These are phyloP conservation scores for Boletus vinaceobasis DNA, from an alignment of 768 basidiomycete species.

Conservation along the genomic window DNA sequence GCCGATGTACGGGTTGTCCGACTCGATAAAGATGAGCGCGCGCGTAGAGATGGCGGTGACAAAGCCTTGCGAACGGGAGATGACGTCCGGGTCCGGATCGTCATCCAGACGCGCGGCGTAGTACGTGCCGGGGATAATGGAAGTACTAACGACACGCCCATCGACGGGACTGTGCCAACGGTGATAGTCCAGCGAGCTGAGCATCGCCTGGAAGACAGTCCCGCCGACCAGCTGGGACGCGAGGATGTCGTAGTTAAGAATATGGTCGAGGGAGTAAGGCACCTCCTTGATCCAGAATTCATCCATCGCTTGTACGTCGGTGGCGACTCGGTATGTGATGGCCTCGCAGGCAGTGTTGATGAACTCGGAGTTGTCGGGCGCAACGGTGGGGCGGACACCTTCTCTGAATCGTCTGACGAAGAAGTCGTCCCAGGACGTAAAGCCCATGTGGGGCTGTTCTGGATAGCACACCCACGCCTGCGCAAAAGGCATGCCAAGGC, in stretches of 20 bases:
- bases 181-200: slow-evolving; percentile 33
- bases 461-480: slow-evolving; percentile 42
- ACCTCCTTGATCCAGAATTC: slow-evolving; percentile 61
- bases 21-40: slow-evolving; percentile 55
- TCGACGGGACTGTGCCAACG: slow-evolving; percentile 56
- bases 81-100: slow-evolving; percentile 25
- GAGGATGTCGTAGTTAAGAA: slow-evolving; percentile 44
- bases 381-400: slow-evolving; percentile 38
- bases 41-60: slow-evolving; percentile 51
- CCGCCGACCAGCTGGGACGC: slow-evolving; percentile 46
- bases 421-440: slow-evolving; percentile 51
- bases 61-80: slow-evolving; percentile 22
- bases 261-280: slow-evolving; percentile 54
- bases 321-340: slow-evolving; percentile 39
- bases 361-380: slow-evolving; percentile 24
- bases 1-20: slow-evolving; percentile 52
- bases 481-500: slow-evolving; percentile 30
- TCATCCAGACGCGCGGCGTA: slow-evolving; percentile 38
- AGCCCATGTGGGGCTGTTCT: slow-evolving; percentile 39
- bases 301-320: slow-evolving; percentile 37
- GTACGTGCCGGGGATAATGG: slow-evolving; percentile 50
- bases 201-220: slow-evolving; percentile 54
- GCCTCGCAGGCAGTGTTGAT: slow-evolving; percentile 56
- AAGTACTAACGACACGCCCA: slow-evolving; percentile 39
- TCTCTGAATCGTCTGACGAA: slow-evolving; percentile 37